Evolutionary conservation across 257 asterid genomes (phyloP), one percentile per base, ranked within the genome.

Genomic region (Fraxinus anomala): DNA sequence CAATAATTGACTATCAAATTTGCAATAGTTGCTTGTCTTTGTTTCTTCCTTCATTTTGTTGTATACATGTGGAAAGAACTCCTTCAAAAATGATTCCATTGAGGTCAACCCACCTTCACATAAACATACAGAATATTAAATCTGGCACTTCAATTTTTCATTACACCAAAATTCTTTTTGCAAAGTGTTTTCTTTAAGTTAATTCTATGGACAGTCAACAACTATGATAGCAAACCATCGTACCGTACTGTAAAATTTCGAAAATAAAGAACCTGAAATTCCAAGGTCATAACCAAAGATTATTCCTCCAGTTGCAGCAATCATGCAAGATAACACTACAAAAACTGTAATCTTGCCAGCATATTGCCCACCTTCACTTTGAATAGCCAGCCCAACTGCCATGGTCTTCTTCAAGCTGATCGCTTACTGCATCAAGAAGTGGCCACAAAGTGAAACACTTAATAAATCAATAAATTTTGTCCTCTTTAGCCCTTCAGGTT

Each of bases 91-190:
- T 5, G 87, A 75, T 13, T 74, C 89, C 91, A 88, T 89, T 5
- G 91, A 88, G 11, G 88, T 83, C 75, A 89, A 90, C 28, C 93
- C 91, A 75, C 91, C 91, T 87, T 74, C 74, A 78, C 59, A 77
- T 51, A 11, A n/a, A 0, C 71, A n/a, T 33, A 10, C 47, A 72
- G 7, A 68, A 68, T 11, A 23, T 56, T 21, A n/a, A 56, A 5
- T 19, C 10, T 4, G 3, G 13, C 30, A 61, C 31, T 61, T 61
- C 17, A 21, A 61, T 9, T 6, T 6, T 14, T n/a, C n/a, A 21
- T 59, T 6, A 21, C 28, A 59, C 44, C 44, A 39, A 39, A 37
- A 39, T 39, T 39, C 3, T 1, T 8, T 39, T 9, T 39, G 44
- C 44, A 8, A 9, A 39, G 44, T 37, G 42, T 37, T 37, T 37